Percentiles rank a stretch among this genome's conserved stretches.
These are phyloP conservation scores for Phytophthora europaea DNA, from an alignment of 352 stramenopile species.

Conservation along the genomic window DNA sequence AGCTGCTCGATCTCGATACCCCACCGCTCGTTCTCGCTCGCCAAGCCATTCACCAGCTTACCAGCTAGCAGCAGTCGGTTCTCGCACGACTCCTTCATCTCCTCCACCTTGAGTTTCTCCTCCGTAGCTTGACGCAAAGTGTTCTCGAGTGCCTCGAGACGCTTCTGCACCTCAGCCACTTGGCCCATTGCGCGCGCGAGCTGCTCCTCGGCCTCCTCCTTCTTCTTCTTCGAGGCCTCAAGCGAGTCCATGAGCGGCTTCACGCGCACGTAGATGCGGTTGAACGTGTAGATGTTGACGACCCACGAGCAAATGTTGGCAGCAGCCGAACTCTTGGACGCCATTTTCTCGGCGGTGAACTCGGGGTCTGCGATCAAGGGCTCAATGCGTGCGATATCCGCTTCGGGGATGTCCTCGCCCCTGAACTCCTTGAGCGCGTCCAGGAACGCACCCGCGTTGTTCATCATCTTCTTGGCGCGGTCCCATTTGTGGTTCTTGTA, in stretches of 20 bases:
- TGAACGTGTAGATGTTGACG: constrained; percentile 98
- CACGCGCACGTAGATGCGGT: constrained; percentile 99
- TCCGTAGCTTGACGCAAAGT: constrained; percentile 95
- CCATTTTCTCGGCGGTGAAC: constrained; percentile 97
- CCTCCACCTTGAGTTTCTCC: constrained; percentile 97
- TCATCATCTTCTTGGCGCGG: constrained; percentile 99
- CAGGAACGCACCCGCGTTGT: constrained; percentile 97
- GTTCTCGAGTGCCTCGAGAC: constrained; percentile 93
- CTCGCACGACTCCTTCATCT: constrained; percentile 95
- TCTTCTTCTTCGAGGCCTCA: constrained; percentile 95
- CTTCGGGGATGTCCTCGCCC: constrained; percentile 96
- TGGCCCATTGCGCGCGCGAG: constrained; percentile 93
- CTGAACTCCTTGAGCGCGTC: constrained; percentile 93
- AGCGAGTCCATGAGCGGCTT: constrained; percentile 99
- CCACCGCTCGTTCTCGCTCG: constrained; percentile 98
- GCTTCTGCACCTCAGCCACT: constrained; percentile 95
- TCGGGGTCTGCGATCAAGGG: constrained; percentile 94
- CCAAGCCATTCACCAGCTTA: constrained; percentile 96
- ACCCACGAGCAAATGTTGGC: constrained; percentile 98
- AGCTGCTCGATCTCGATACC: constrained; percentile 97
- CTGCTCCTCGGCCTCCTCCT: constrained; percentile 93
- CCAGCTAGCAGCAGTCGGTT: constrained; percentile 94
- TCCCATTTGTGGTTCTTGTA: constrained; percentile 99
- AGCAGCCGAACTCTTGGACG: constrained; percentile 96
- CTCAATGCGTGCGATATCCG: constrained; percentile 94